These are phyloP conservation scores for Bryum argenteum DNA, from an alignment of 225 moss, liverwort and hornwort species.

Conservation along the genomic window DNA sequence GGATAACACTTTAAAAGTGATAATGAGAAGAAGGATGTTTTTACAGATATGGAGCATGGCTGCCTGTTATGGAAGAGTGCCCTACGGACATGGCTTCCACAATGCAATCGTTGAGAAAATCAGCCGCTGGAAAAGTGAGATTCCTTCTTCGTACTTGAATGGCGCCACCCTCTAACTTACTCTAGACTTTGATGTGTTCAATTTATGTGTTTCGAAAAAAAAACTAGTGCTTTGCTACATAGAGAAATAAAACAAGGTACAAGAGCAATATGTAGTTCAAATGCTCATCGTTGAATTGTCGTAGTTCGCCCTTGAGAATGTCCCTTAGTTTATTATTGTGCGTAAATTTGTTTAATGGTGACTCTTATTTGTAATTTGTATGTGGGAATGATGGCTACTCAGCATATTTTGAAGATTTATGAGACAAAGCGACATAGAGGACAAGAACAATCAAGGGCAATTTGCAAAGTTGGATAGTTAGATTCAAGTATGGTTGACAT, in stretches of 20 bases:
- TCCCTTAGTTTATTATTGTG: not conserved
- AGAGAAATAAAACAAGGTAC: no score
- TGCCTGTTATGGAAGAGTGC: constrained; percentile 43
- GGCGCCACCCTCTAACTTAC: not conserved
- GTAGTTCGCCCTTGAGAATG: not conserved
- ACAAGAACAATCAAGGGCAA: constrained; percentile 5
- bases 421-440: constrained; percentile 37
- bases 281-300: no score
- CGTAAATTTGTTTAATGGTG: no score
- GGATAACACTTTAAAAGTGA: no score
- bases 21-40: not conserved
- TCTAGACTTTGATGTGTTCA: not conserved
- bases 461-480: constrained; percentile 15
- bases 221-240: no score
- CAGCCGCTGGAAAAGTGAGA: constrained; percentile 54
- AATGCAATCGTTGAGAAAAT: constrained; percentile 47
- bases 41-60: constrained; percentile 55
- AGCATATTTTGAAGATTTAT: constrained; percentile 65
- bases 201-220: no score
- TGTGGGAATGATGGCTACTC: constrained; percentile 1
- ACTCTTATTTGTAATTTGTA: not conserved
- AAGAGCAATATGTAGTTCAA: no score
- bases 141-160: not conserved
- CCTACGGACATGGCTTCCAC: constrained; percentile 46
- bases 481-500: not conserved